Evolutionary conservation across 2,329 filamentous ascomycete genomes (phyloP).

Genomic region (Biscogniauxia marginata): DNA sequence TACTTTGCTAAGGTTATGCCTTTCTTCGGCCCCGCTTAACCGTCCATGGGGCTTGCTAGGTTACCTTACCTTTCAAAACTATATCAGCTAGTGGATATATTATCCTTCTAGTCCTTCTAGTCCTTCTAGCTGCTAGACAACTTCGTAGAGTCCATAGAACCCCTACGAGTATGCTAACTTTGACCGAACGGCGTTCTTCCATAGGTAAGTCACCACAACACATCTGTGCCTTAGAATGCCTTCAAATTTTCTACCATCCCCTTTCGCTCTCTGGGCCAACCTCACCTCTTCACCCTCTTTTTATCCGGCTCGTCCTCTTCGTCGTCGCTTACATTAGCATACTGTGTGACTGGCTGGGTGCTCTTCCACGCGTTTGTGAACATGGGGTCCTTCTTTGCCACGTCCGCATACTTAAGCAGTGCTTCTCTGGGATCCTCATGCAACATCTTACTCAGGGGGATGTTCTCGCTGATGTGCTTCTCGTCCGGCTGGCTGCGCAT

Average conservation of each 20-base stretch:
- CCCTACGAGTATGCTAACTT: no score
- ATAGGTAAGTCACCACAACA: no score
- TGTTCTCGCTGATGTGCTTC: constrained; percentile 82
- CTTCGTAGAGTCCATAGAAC: no score
- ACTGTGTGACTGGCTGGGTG: constrained; percentile 90
- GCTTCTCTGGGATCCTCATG: constrained; percentile 96
- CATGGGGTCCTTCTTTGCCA: constrained; percentile 87
- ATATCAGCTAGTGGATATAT: neutral
- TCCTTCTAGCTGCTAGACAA: no score
- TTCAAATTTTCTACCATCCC: no score
- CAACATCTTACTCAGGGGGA: constrained; percentile 87
- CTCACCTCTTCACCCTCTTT: constrained; percentile 57
- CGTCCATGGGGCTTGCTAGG: neutral
- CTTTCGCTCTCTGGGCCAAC: constrained; percentile 3
- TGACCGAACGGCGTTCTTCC: no score
- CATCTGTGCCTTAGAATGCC: no score
- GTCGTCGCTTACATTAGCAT: constrained; percentile 84
- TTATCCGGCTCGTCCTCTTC: constrained; percentile 72
- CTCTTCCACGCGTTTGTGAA: constrained; percentile 93
- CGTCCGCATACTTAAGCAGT: constrained; percentile 89
- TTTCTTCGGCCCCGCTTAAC: neutral
- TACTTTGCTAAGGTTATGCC: no score
- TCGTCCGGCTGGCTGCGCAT: constrained; percentile 87
- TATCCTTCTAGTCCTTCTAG: no score
- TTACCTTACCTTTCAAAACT: neutral